Evolutionary conservation across 2,329 filamentous ascomycete species (phyloP), one percentile per base, ranked within the genome.

Genomic region (Colletotrichum incanum): DNA sequence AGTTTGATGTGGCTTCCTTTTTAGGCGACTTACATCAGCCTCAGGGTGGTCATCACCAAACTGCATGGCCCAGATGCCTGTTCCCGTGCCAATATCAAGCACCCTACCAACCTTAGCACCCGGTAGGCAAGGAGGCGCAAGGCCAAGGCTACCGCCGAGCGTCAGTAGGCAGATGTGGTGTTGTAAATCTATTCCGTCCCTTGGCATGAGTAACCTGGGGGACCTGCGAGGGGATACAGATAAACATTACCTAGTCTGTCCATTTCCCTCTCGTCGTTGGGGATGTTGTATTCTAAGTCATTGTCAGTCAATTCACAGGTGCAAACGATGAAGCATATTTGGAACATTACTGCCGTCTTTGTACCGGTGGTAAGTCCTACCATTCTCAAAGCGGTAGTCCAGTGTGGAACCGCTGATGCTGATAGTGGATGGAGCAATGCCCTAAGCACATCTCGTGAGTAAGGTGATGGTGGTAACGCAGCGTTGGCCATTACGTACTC

Each of bases 11-110:
- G n/a, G 55, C 41, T 5, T 55, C 16, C 6, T 43, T 18, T 5
- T n/a, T 16, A 4, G n/a, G 1, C 1, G 1, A 47, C 64, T 66
- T 59, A 76, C 80, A 71, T 81, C 65, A 9, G 80, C 69, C 14
- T 80, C 75, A 0, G 81, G 80, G 28, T 81, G 77, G 9, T 76
- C 69, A 28, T 80, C 78, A 1, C 77, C 78, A 69, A 84, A 82
- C 60, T 85, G 81, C 47, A 84, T 83, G n/a, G 77, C 78, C 77
- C 77, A 80, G 37, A 78, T 77, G 11, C 78, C 78, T 12, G 76
- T 76, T 6, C 77, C 76, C 2, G 78, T 79, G 8, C 77, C 76
- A 3, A 80, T 70, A 60, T 79, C 78, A 14, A 78, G 69, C 26
- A 77, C 75, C 31, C 37, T 62, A n/a, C 45, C 41, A 20, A 77